These are phyloP conservation scores for Rhodomyrtus tomentosa DNA, from an alignment of 345 rosid genomes.

Conservation along the genomic window DNA sequence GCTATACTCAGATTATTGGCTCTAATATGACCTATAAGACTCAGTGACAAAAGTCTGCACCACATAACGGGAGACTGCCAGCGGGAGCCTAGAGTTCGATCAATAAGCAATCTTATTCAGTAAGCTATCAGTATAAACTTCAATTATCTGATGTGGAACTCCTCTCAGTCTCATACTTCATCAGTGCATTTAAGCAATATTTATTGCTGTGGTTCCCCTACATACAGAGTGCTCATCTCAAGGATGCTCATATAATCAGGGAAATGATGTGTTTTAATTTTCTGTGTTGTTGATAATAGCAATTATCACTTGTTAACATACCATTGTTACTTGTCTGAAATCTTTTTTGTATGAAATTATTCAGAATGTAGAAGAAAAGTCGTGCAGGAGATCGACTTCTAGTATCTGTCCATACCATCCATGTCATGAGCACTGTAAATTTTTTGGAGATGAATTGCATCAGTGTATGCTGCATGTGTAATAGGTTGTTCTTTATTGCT, in stretches of 20 bases:
- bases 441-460: not conserved
- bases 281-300: not conserved
- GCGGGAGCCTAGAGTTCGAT: not conserved
- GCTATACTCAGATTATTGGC: not conserved
- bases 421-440: not conserved
- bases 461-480: not conserved
- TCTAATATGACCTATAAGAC: not conserved
- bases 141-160: not conserved
- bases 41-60: not conserved
- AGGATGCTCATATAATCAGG: not conserved
- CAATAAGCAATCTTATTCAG: not conserved
- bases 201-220: not conserved
- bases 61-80: not conserved
- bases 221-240: not conserved
- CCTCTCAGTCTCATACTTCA: not conserved
- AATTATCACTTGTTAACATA: not conserved
- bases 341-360: not conserved
- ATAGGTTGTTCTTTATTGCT: not conserved
- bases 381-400: not conserved
- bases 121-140: not conserved
- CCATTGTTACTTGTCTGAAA: not conserved
- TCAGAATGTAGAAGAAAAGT: not conserved
- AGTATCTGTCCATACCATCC: not conserved
- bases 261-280: not conserved
- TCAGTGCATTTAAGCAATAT: not conserved